Evolutionary conservation across 495 filamentous ascomycete species (phyloP), one percentile per base, ranked within the genome.

Genomic region (Aspergillus sparsus): DNA sequence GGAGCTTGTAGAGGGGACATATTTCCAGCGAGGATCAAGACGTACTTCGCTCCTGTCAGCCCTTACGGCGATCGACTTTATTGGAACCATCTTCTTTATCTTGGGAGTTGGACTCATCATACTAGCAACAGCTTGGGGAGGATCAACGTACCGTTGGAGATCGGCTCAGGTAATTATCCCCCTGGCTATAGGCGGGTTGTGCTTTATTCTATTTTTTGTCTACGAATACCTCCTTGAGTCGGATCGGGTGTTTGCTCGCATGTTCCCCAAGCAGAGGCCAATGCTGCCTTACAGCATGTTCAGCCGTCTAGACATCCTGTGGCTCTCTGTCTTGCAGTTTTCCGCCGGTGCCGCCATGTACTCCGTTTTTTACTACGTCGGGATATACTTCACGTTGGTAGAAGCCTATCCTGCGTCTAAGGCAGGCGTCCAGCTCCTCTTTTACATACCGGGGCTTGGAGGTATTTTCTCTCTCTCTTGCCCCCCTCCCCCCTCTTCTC

Each of bases 311-410:
- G 82, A 88, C 62, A 75, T 80, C 11, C 69, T 77, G 2, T 68
- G 85, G 39, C 59, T 87, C 12, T 72, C 80, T n/a, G 70, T 79
- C 35, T 69, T 86, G 62, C 80, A 83, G 68, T 80, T 85, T 49
- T 65, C 76, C 8, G 73, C 77, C 3, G 83, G 83, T 8, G 77
- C 81, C 67, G 77, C 76, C 56, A 60, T 55, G 58, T 80, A 77
- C 62, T 73, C 76, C 11, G 77, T 85, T 32, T 82, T 85, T 66
- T 88, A 88, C 66, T 87, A 84, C 61, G 79, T 86, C 63, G 77
- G 78, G 35, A 68, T 85, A 10, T 88, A 86, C 68, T 87, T 85
- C 64, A 72, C 79, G 2, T 63, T 86, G 8, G 83, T 85, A 1
- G 67, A 79, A 64, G 73, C 70, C 27, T 77, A 77, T 47, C 56